A percentile compares a stretch with the other conserved stretches of the same genome.
Evolutionary conservation across 1,284 basidiomycete species (phyloP).

Genomic region (Coniferiporia weirii): DNA sequence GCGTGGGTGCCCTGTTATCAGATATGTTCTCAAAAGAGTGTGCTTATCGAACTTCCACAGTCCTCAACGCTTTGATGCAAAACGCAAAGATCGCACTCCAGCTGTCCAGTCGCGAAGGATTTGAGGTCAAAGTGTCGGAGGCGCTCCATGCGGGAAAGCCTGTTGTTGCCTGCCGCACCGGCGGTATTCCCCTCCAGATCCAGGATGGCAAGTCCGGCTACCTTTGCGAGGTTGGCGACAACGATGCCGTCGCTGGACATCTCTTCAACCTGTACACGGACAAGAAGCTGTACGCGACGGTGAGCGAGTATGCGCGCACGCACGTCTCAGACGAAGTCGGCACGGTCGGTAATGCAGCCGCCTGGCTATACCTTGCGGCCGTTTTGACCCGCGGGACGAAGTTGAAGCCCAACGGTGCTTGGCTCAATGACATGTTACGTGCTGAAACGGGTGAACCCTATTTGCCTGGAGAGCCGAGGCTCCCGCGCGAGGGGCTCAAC

Average conservation of each 20-base stretch:
- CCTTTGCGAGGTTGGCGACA: constrained; percentile 70
- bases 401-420: constrained; percentile 70
- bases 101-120: constrained; percentile 80
- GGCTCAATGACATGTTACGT: constrained; percentile 74
- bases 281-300: constrained; percentile 51
- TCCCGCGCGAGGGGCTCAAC: constrained; percentile 53
- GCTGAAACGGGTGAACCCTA: constrained; percentile 69
- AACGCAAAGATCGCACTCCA: constrained; percentile 74
- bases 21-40: no score
- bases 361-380: constrained; percentile 78
- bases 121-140: constrained; percentile 91
- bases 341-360: constrained; percentile 74
- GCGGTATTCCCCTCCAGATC: constrained; percentile 86
- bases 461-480: constrained; percentile 53
- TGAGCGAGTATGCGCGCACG: constrained; percentile 64
- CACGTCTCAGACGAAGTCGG: constrained; percentile 78
- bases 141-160: constrained; percentile 82
- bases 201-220: constrained; percentile 79
- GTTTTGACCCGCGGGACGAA: constrained; percentile 71
- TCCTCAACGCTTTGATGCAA: constrained; percentile 72
- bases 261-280: constrained; percentile 73
- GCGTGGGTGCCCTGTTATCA: constrained; percentile 39
- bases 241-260: constrained; percentile 64
- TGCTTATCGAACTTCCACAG: constrained; percentile 30
- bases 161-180: constrained; percentile 73